Evolutionary conservation across 768 basidiomycete species (phyloP).

Genomic region (Naganishia onofrii): DNA sequence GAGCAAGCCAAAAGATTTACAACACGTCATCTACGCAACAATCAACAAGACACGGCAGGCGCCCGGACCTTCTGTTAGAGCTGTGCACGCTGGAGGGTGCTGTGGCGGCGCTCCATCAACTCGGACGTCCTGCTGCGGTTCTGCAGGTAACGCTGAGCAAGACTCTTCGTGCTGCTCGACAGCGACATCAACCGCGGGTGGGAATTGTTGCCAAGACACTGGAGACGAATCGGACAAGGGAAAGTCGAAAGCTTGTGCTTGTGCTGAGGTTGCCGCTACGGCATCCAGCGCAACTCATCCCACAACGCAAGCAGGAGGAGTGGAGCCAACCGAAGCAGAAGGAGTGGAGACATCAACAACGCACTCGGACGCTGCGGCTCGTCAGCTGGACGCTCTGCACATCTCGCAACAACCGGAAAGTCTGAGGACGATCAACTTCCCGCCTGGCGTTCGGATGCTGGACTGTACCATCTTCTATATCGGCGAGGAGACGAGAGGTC

Average conservation of each 20-base stretch:
- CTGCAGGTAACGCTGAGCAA: not conserved
- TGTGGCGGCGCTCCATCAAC: not conserved
- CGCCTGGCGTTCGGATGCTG: slow-evolving; percentile 40
- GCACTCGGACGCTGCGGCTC: not conserved
- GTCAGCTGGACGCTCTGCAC: slow-evolving; percentile 7
- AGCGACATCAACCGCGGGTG: not conserved
- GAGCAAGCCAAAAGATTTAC: slow-evolving; percentile 7
- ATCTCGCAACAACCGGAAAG: slow-evolving; percentile 7
- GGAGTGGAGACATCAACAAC: not conserved
- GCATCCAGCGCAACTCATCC: not conserved
- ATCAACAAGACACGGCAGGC: slow-evolving; percentile 33
- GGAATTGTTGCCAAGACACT: not conserved
- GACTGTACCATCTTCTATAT: slow-evolving; percentile 61
- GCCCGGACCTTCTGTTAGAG: not conserved
- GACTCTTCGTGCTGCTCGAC: not conserved
- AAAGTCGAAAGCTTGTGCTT: slow-evolving; percentile 7
- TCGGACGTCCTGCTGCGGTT: not conserved
- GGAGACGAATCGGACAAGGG: not conserved
- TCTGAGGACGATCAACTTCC: slow-evolving; percentile 44
- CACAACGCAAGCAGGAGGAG: not conserved
- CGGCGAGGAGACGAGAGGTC: slow-evolving; percentile 72
- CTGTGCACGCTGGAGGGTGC: not conserved
- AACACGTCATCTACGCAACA: slow-evolving; percentile 38
- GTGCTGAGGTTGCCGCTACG: not conserved
- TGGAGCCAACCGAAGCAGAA: not conserved